Conservation (phyloP, 2,329 filamentous ascomycete species). For the Trichoderma sp. region DNA sequence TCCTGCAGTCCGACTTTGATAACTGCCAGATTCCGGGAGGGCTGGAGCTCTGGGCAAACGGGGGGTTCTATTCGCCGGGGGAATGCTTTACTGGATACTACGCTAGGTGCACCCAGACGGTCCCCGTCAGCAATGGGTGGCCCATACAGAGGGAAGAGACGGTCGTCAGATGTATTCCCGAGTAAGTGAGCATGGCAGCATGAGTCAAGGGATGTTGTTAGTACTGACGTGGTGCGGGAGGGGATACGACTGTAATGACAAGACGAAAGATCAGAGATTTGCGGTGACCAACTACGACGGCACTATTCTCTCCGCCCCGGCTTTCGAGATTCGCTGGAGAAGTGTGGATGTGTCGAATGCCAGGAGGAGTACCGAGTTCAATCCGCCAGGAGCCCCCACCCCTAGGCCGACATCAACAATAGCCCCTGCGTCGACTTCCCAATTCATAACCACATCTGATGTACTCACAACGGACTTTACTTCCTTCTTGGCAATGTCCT, state of each 20-base stretch:
- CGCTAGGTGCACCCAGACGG: conserved; percentile 35
- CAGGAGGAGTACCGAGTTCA: neutral
- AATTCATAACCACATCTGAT: neutral
- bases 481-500: neutral
- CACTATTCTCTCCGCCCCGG: conserved; percentile 35
- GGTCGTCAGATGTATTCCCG: conserved; percentile 36
- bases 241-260: conserved; percentile 33
- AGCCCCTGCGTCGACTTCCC: neutral
- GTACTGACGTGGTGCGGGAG: conserved; percentile 9
- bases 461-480: neutral
- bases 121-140: conserved; percentile 29
- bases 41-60: conserved; percentile 33
- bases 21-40: conserved; percentile 34
- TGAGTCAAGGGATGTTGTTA: too few relatives aligned
- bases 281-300: conserved; percentile 32
- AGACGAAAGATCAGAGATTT: conserved; percentile 32
- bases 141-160: conserved; percentile 35
- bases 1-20: conserved; percentile 33
- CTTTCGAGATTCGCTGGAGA: conserved; percentile 39
- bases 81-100: conserved; percentile 38
- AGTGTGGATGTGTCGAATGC: conserved; percentile 30
- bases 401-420: neutral
- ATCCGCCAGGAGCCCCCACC: conserved; percentile 7
- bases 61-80: conserved; percentile 40
- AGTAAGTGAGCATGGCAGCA: conserved; percentile 26